These are phyloP conservation scores for Trypanosoma lewisi DNA, from an alignment of 208 protist genomes.

Conservation along the genomic window DNA sequence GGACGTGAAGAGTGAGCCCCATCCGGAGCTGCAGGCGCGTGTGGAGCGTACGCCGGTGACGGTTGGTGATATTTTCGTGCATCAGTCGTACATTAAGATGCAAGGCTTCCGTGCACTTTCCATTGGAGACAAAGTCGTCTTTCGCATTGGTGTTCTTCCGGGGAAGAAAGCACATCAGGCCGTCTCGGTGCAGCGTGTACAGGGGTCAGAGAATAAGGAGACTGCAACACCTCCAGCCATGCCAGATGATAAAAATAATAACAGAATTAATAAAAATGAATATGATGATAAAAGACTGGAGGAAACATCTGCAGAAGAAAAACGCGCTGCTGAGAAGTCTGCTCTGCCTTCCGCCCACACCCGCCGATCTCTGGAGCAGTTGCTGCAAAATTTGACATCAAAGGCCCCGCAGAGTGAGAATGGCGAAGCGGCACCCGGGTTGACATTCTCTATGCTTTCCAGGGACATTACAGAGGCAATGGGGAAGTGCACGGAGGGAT, in stretches of 20 bases:
- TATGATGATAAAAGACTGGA: neutral
- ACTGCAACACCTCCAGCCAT: neutral
- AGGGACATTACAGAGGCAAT: too few species aligned
- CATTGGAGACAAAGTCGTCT: slow-evolving; percentile 51
- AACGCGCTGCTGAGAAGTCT: neutral
- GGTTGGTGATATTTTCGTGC: slow-evolving; percentile 66
- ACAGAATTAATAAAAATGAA: too few species aligned
- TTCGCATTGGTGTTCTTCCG: slow-evolving; percentile 45
- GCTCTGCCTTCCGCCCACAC: neutral
- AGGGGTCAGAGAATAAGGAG: neutral
- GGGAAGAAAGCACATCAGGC: slow-evolving; percentile 48
- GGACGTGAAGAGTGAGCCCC: neutral
- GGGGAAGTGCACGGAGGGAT: slow-evolving; percentile 3
- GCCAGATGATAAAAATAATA: neutral
- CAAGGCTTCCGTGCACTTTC: slow-evolving; percentile 51
- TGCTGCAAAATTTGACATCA: neutral
- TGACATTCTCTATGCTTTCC: neutral
- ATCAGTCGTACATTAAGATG: slow-evolving; percentile 63
- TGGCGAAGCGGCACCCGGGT: neutral
- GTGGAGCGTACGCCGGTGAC: slow-evolving; percentile 28
- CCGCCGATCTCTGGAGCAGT: neutral
- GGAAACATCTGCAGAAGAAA: neutral
- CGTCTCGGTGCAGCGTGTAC: slow-evolving; percentile 34
- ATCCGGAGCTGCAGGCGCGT: slow-evolving; percentile 2
- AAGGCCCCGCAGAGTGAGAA: neutral